Evolutionary conservation across 805 yeast species (phyloP).

Genomic region (Candida maesae): DNA sequence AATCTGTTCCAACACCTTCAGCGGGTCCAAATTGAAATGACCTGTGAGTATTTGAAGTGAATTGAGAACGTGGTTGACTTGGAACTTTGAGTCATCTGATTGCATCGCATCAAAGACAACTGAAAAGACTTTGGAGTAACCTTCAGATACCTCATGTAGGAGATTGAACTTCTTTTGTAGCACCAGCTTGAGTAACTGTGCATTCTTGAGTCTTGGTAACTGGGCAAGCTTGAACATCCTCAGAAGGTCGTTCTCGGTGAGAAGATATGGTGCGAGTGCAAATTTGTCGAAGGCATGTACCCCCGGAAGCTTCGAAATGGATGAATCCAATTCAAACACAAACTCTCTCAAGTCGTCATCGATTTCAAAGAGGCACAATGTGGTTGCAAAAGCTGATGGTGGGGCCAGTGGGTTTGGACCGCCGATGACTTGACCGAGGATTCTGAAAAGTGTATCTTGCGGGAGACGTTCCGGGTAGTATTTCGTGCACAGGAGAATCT

Average conservation of each 20-base stretch:
- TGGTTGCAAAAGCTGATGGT: background rate
- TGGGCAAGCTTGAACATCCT: background rate
- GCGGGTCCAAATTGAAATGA: conserved; percentile 71
- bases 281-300: no score
- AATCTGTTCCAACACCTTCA: conserved; percentile 60
- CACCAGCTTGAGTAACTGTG: conserved; percentile 5
- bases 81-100: conserved; percentile 37
- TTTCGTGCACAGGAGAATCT: conserved; percentile 20
- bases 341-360: no score
- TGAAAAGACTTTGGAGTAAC: conserved; percentile 61
- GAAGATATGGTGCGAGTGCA: no score
- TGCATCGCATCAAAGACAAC: conserved; percentile 42
- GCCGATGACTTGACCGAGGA: background rate
- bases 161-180: conserved; percentile 57
- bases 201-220: background rate
- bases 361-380: no score
- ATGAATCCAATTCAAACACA: no score
- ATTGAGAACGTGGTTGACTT: conserved; percentile 42
- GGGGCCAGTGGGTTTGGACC: conserved; percentile 5
- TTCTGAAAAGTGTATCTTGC: background rate
- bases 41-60: conserved; percentile 61
- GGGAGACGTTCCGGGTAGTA: conserved; percentile 17
- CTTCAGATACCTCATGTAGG: conserved; percentile 72
- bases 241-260: conserved; percentile 13
- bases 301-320: no score